Base-by-base conservation (phyloP, 2,329 filamentous ascomycete species). In the Lachnellula arida region DNA sequence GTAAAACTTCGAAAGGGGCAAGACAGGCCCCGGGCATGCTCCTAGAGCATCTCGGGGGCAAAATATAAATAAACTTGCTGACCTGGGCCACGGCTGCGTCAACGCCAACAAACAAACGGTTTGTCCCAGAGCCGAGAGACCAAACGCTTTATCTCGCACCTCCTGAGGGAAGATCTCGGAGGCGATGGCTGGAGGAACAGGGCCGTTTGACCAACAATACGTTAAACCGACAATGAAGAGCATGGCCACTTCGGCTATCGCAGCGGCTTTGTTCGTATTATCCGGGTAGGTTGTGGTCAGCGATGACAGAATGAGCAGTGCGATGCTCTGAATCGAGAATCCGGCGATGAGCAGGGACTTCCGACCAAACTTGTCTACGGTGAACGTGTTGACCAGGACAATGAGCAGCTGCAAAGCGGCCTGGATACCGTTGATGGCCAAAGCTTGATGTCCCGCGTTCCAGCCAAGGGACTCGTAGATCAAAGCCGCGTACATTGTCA, bases 371-470 rank as follows among this genome's bases (percentile, higher is more conserved):
- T 85, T 79, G 68, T 89, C 86, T 32, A 87, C 83, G 3, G 85
- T 87, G 84, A 86, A 89, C 34, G 85, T 80, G 17, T 86, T 86
- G 61, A 88, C 88, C 34, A 88, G 75, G 0, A 86, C 89, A 71
- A 89, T 14, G 67, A 73, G 14, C 70, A 56, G 25, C 63, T 61
- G 89, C 19, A 89, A 60, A 57, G 89, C 89, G 50, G 84, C 84
- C 64, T 86, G 86, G 4, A 86, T 89, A 35, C 85, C 85, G 67
- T 88, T 89, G 54, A 89, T 77, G 2, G 86, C 86, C 67, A 89
- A 46, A 87, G 76, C 62, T 84, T 84, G 68, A 87, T 87, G 39
- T 76, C 82, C 53, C 77, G 74, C 54, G 71, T 75, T 57, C 72
- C 77, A 42, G 72, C 77, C 76, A 85, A 89, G 34, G 87, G 80